Base-by-base conservation (phyloP, 225 moss, liverwort and hornwort species). In the Asterella californica region DNA sequence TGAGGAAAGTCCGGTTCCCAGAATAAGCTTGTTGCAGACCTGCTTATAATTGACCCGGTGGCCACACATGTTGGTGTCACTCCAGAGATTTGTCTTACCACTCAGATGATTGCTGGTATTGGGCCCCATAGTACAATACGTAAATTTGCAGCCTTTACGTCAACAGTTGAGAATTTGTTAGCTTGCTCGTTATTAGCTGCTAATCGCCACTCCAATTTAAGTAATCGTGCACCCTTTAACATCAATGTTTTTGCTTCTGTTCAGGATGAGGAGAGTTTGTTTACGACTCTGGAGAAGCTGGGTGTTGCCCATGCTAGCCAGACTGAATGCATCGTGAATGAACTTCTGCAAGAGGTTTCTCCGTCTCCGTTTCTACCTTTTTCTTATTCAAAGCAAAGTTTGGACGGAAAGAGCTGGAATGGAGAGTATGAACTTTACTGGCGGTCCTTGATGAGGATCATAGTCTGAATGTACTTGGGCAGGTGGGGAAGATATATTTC, bases 291-390 rank as follows among this genome's bases (percentile, higher is more conserved):
- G 47, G 81, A 89, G 79, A 76, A 76, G 77, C 80, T 99, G 85
- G 99, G 99, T 65, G 82, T 86, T 75, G 82, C 69, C 49, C 95
- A 95, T 90, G 81, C 91, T 42, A 90, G 83, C 66, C 89, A 90
- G 73, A 90, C 92, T 38, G 95, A 93, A 87, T 91, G 91, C 84
- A 87, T 93, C 70, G 71, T 86, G 72, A 79, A 81, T 80, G 95
- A 94, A 57, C 86, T 99, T 87, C 90, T 99, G 67, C 88, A 88
- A 87, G 95, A 99, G 95, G 99, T 99, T 79, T 73, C 42, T 77
- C 72, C 54, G 9, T 55, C 48, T 53, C 37, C 55, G 14, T 66
- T 10, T 76, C 24, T 62, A 19, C 0, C 18, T 54, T 48, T 48
- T 72, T 72, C 37, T 11, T 36, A 24, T 27, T 52, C 5, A 1